Percentiles rank a stretch among this genome's conserved stretches.
phyloP scores from a whole-genome alignment of 768 basidiomycete species.

The Lactarius quietus region DNA sequence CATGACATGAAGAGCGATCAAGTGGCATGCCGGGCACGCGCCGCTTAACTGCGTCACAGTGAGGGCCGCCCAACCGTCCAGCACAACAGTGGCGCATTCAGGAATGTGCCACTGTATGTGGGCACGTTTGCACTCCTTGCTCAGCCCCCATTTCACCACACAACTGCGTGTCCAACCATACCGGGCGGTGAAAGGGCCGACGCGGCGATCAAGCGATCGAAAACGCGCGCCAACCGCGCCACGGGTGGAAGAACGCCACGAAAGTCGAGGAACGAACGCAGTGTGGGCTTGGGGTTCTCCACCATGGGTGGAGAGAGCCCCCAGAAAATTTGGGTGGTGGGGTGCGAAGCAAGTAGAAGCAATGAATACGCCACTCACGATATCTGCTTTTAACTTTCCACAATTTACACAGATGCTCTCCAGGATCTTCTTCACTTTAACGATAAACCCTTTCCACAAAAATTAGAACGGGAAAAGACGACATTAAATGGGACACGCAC shows the following conservation, averaged over 20 bases:
- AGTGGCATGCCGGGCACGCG: slow-evolving; percentile 57
- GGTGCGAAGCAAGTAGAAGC: slow-evolving; percentile 89
- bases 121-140: slow-evolving; percentile 79
- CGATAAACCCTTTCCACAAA: slow-evolving; percentile 70
- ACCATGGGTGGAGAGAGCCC: slow-evolving; percentile 89
- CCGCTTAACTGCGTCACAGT: slow-evolving; percentile 70
- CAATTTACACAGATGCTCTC: slow-evolving; percentile 99
- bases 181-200: slow-evolving; percentile 62
- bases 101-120: slow-evolving; percentile 31
- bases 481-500: slow-evolving; percentile 42
- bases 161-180: slow-evolving; percentile 82
- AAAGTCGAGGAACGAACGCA: slow-evolving; percentile 71
- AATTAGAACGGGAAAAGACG: background rate
- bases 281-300: slow-evolving; percentile 95
- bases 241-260: slow-evolving; percentile 82
- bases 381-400: slow-evolving; percentile 95
- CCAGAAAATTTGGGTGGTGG: slow-evolving; percentile 96
- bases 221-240: slow-evolving; percentile 78
- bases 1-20: slow-evolving; percentile 49
- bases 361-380: slow-evolving; percentile 80
- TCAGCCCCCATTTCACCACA: slow-evolving; percentile 98
- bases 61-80: slow-evolving; percentile 48
- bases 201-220: slow-evolving; percentile 95
- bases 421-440: slow-evolving; percentile 99
- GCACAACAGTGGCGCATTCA: slow-evolving; percentile 40